Percentiles rank a stretch among this genome's conserved stretches.
Conservation (phyloP, 352 stramenopile genomes). For the Globisporangium uncinulatum region DNA sequence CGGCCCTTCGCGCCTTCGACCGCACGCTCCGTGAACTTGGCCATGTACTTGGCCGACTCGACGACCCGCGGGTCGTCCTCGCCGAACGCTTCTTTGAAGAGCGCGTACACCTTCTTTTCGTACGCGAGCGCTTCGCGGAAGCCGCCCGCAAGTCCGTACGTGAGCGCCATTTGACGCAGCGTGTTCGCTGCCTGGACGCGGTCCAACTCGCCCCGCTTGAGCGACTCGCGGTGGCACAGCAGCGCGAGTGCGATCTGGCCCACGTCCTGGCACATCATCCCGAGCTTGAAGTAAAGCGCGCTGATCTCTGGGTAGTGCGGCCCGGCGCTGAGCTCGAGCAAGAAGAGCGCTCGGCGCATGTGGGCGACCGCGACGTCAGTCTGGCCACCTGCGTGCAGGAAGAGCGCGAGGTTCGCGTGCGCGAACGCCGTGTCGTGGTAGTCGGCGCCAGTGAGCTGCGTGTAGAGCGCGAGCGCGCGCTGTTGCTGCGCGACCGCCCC, state of each 20-base stretch:
- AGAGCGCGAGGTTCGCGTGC: conserved; percentile 90
- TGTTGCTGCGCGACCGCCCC: conserved; percentile 87
- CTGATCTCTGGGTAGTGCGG: conserved; percentile 89
- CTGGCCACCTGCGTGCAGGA: conserved; percentile 85
- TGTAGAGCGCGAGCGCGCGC: conserved; percentile 89
- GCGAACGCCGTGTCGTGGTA: conserved; percentile 88
- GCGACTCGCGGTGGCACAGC: conserved; percentile 82
- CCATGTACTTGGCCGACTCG: conserved; percentile 82
- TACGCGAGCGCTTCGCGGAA: conserved; percentile 86
- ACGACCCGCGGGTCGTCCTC: conserved; percentile 74
- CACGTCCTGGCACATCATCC: conserved; percentile 92
- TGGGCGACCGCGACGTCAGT: conserved; percentile 85
- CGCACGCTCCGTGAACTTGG: conserved; percentile 81
- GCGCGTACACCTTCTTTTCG: conserved; percentile 85
- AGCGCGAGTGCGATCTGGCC: conserved; percentile 84
- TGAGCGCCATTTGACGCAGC: conserved; percentile 85
- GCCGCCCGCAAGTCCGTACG: conserved; percentile 65
- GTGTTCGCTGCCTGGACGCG: conserved; percentile 82
- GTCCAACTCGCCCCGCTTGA: conserved; percentile 84
- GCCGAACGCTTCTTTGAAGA: conserved; percentile 80
- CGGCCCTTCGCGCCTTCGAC: conserved; percentile 84
- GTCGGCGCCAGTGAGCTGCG: conserved; percentile 91
- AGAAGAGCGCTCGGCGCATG: conserved; percentile 88
- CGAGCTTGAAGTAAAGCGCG: conserved; percentile 92
- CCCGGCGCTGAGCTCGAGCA: conserved; percentile 91